A percentile compares a stretch with the other conserved stretches of the same genome.
phyloP scores from a whole-genome alignment of 495 filamentous ascomycete species.

The Extremus antarcticus region DNA sequence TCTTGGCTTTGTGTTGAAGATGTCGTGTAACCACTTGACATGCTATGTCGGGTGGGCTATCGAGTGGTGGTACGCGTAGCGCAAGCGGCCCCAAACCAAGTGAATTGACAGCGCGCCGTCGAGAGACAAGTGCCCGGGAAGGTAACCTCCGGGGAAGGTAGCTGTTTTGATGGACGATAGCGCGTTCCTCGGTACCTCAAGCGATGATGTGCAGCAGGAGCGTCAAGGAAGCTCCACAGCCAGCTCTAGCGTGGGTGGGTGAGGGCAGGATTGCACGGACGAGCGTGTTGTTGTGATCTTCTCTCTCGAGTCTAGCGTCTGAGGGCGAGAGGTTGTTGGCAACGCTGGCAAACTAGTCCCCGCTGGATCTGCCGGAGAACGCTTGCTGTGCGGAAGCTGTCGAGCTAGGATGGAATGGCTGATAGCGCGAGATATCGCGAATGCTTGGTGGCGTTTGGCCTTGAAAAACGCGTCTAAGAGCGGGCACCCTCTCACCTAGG shows the following conservation, averaged over 20 bases:
- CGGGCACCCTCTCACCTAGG: not conserved
- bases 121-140: slow-evolving; percentile 22
- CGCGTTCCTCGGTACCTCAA: slow-evolving; percentile 24
- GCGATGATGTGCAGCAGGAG: slow-evolving; percentile 32
- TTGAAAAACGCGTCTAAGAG: slow-evolving; percentile 10
- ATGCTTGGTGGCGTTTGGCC: slow-evolving; percentile 17
- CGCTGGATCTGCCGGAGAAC: not conserved
- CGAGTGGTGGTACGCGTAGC: slow-evolving; percentile 10
- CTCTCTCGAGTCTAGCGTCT: not conserved
- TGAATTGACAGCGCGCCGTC: slow-evolving; percentile 17
- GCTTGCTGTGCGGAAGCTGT: not conserved
- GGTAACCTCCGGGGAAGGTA: slow-evolving; percentile 21
- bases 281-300: not conserved
- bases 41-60: slow-evolving; percentile 25
- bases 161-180: slow-evolving; percentile 28
- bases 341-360: not conserved
- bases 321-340: not conserved
- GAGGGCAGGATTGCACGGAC: not conserved
- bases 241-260: slow-evolving; percentile 14
- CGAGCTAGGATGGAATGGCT: slow-evolving; percentile 1
- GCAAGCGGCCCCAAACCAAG: slow-evolving; percentile 15
- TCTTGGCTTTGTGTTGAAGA: slow-evolving; percentile 21
- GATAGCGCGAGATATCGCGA: slow-evolving; percentile 7
- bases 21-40: slow-evolving; percentile 30
- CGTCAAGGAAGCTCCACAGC: slow-evolving; percentile 10